phyloP scores from a whole-genome alignment of 1,284 basidiomycete genomes.

The Cerrena zonata region DNA sequence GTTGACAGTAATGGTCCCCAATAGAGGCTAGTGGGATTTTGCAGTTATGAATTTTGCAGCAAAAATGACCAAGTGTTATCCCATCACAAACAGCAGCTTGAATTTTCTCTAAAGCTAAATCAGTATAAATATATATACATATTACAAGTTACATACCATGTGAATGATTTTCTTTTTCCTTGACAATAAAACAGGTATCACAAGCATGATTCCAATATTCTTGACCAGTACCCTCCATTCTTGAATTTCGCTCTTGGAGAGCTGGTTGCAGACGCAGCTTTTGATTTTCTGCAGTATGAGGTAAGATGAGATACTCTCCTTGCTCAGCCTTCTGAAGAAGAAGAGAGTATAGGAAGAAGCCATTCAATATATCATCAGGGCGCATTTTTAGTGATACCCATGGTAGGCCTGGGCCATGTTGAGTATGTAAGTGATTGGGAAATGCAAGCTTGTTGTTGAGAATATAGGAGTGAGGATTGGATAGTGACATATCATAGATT shows the following conservation, averaged over 20 bases:
- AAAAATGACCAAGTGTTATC: slow-evolving; percentile 27
- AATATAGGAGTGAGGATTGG: neutral
- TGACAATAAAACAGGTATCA: neutral
- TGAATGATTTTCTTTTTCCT: neutral
- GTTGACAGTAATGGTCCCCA: no score
- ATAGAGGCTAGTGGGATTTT: neutral
- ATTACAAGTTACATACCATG: neutral
- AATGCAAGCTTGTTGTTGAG: neutral
- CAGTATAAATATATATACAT: neutral
- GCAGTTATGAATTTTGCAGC: slow-evolving; percentile 16
- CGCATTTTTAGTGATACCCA: no score
- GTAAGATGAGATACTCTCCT: neutral
- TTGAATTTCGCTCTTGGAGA: neutral
- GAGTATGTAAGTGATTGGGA: no score
- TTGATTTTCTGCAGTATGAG: neutral
- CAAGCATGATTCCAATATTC: slow-evolving; percentile 1
- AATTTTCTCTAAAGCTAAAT: neutral
- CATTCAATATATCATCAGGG: neutral
- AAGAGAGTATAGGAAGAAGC: neutral
- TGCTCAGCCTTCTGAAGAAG: neutral
- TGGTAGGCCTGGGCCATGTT: no score
- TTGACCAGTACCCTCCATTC: neutral
- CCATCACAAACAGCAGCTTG: slow-evolving; percentile 25
- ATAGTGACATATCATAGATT: neutral
- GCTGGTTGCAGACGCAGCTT: neutral